Evolutionary conservation across 2,329 filamentous ascomycete genomes (phyloP), one percentile per base, ranked within the genome.

Genomic region (Penicillium sp.): DNA sequence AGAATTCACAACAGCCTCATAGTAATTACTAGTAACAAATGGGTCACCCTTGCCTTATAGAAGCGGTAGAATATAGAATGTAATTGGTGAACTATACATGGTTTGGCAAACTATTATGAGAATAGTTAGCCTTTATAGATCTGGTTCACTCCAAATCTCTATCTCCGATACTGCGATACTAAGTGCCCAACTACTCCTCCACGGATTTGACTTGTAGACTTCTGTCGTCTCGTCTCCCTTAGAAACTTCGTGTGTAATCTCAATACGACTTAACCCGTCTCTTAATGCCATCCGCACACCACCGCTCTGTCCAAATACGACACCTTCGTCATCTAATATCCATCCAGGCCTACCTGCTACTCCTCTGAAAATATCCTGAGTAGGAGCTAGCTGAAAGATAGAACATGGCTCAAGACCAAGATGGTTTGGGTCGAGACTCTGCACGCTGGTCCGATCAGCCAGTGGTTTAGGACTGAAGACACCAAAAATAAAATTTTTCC

Each of bases 111-210:
- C n/a, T n/a, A n/a, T n/a, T n/a, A n/a, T n/a, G n/a, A n/a, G n/a
- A n/a, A n/a, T n/a, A n/a, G n/a, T n/a, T n/a, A n/a, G n/a, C n/a
- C n/a, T n/a, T n/a, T n/a, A n/a, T n/a, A n/a, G n/a, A n/a, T n/a
- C n/a, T n/a, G n/a, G n/a, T n/a, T 33, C 31, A 7, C 17, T 33
- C 31, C 17, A 30, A 30, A 30, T 30, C 13, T 30, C 28, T 14
- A 30, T 15, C 10, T 15, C 8, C 28, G 28, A 30, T 15, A 30
- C 13, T 8, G 15, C 13, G 9, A 30, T 8, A 13, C 17, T 16
- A 4, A 30, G 13, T 5, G n/a, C 17, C 28, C 28, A 30, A 30
- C 13, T 30, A 4, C 28, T 16, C 14, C 28, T 30, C n/a, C 6
- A 30, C 6, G 8, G 4, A 30, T 30, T 30, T 30, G 28, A 10